Evolutionary conservation across 371 early-diverging fungal genomes (phyloP), one percentile per base, ranked within the genome.

Genomic region (Mortierella sp.): DNA sequence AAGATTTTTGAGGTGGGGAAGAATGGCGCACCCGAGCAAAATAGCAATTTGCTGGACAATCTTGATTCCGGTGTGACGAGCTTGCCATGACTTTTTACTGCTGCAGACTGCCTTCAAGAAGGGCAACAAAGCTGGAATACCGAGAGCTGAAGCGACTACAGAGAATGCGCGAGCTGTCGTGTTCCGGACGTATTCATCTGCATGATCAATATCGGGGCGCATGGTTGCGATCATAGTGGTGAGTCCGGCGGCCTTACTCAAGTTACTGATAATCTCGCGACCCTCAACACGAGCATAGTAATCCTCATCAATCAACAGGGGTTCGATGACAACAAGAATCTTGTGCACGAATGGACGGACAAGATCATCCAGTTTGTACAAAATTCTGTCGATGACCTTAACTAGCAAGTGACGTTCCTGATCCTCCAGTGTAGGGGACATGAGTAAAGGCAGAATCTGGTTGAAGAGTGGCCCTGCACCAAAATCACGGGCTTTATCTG

Each of bases 211-310:
- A 86, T 98, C 98, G 5, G 97, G 98, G 29, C 98, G 93, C 98
- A 99, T 96, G 19, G 97, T 96, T 12, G 98, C 94, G 74, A 99
- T 96, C 98, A 99, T 98, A 28, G 98, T 96, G 12, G 97, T 94
- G 54, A 98, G 87, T 70, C 99, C 99, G 15, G 97, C 99, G 13
- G 99, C 99, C 83, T 99, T 99, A 69, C 93, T 92, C 37, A 99
- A 87, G 86, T 98, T 99, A 79, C 93, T 92, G 82, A 99, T 97
- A 76, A 99, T 96, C 79, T 98, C 98, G 67, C 98, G 94, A 49
- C 98, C 98, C 89, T 98, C 98, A 2, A 97, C 94, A 72, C 99
- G 93, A 31, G 98, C 98, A 75, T 96, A 97, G 74, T 97, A 97
- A 83, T 99, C 99, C 83, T 95, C 96, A 81, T 98, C 98, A 74